Evolutionary conservation across 1,139 yeast genomes (phyloP).

Genomic region (Pneumocystis sp.): DNA sequence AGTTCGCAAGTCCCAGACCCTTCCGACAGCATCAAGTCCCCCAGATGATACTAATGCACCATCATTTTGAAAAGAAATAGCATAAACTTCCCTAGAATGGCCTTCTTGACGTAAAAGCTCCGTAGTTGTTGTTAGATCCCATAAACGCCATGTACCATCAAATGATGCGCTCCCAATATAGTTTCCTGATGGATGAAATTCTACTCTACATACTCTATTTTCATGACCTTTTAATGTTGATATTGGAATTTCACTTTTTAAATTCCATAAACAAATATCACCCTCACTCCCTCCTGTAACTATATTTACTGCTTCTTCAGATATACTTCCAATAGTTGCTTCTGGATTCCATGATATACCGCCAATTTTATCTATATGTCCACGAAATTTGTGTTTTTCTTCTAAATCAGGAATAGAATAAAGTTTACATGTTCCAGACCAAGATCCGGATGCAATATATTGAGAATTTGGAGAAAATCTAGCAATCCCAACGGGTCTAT

Average conservation of each 20-base stretch:
- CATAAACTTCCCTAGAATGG: conserved; percentile 59
- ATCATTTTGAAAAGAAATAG: conserved; percentile 54
- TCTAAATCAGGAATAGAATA: conserved; percentile 31
- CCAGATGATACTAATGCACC: conserved; percentile 67
- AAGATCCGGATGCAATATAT: conserved; percentile 54
- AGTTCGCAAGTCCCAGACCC: conserved; percentile 76
- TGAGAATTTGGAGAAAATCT: conserved; percentile 30
- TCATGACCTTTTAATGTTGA: conserved; percentile 30
- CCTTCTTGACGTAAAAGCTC: conserved; percentile 62
- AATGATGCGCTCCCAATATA: conserved; percentile 58
- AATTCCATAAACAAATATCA: conserved; percentile 21
- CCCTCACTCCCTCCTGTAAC: conserved; percentile 14
- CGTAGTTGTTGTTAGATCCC: conserved; percentile 47
- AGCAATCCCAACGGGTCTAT: conserved; percentile 53
- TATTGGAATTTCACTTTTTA: conserved; percentile 12
- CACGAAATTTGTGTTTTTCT: conserved; percentile 17
- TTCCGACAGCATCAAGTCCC: conserved; percentile 61
- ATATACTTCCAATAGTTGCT: conserved; percentile 15
- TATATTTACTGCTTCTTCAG: conserved; percentile 5
- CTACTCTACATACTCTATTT: conserved; percentile 46
- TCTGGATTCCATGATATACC: conserved; percentile 51
- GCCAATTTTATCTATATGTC: conserved; percentile 50
- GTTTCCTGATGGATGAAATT: conserved; percentile 49
- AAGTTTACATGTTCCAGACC: conserved; percentile 62
- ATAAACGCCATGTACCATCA: conserved; percentile 78